phyloP scores from a whole-genome alignment of 768 basidiomycete species.

The Lyophyllum decastes region DNA sequence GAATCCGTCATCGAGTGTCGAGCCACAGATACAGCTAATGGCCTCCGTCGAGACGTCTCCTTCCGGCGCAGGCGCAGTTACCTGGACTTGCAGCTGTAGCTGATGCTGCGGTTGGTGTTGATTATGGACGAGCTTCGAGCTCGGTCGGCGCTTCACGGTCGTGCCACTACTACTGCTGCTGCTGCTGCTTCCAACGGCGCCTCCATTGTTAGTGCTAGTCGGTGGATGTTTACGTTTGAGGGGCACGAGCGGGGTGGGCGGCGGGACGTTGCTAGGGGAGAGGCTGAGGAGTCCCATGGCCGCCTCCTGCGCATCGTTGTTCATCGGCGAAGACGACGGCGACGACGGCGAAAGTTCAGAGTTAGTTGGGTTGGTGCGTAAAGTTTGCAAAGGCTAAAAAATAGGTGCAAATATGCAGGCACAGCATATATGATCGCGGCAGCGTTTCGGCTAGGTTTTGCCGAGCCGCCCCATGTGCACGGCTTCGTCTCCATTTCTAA shows the following conservation, averaged over 20 bases:
- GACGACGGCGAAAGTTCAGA: too few relatives aligned
- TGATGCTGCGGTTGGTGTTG: not conserved
- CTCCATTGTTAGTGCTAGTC: conserved; percentile 30
- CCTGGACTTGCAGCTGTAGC: not conserved
- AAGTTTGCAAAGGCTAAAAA: too few relatives aligned
- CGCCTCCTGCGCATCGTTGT: conserved; percentile 56
- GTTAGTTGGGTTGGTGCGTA: too few relatives aligned
- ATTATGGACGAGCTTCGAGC: not conserved
- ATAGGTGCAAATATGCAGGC: too few relatives aligned
- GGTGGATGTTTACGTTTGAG: conserved; percentile 20
- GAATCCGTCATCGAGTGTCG: conserved; percentile 72
- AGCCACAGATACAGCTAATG: conserved; percentile 44
- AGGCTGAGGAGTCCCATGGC: conserved; percentile 59
- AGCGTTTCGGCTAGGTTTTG: too few relatives aligned
- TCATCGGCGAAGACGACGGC: conserved; percentile 14
- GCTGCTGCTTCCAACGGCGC: too few relatives aligned
- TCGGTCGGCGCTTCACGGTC: conserved; percentile 12
- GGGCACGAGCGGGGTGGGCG: conserved; percentile 2
- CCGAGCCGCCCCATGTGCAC: too few relatives aligned
- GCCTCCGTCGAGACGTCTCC: conserved; percentile 29
- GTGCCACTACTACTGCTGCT: conserved; percentile 5
- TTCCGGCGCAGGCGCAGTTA: not conserved
- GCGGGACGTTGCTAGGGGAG: conserved; percentile 21
- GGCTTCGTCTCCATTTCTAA: too few relatives aligned
- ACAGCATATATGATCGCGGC: too few relatives aligned